Evolutionary conservation across 2,329 filamentous ascomycete species (phyloP).

Genomic region (Penicillium sp.): DNA sequence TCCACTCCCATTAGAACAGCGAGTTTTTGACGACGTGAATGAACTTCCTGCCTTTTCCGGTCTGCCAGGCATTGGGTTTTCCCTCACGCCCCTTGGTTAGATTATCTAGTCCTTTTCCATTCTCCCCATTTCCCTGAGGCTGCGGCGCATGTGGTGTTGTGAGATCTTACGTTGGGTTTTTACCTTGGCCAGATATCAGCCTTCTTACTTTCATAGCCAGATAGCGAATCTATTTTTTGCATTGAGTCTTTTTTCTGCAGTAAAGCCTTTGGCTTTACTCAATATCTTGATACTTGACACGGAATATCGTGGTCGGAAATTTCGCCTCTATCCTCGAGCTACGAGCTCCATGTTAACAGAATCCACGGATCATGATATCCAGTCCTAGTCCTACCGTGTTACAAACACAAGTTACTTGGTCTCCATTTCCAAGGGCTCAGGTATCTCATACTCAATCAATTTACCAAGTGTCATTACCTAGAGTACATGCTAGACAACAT

Average conservation of each 20-base stretch:
- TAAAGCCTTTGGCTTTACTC: neutral
- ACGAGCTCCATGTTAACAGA: too few relatives aligned
- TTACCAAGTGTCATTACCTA: too few relatives aligned
- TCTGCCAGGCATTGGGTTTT: neutral
- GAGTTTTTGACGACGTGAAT: slow-evolving; percentile 18
- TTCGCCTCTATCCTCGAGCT: too few relatives aligned
- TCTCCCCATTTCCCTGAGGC: neutral
- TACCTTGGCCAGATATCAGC: slow-evolving; percentile 10
- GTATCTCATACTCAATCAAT: too few relatives aligned
- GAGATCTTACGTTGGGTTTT: slow-evolving; percentile 7
- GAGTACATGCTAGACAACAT: too few relatives aligned
- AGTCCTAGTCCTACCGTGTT: too few relatives aligned
- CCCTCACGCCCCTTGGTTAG: neutral
- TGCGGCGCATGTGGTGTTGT: slow-evolving; percentile 18
- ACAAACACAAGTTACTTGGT: too few relatives aligned
- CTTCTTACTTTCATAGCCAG: slow-evolving; percentile 8
- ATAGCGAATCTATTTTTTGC: slow-evolving; percentile 5
- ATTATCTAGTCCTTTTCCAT: neutral
- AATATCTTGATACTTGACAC: too few relatives aligned
- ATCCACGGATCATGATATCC: too few relatives aligned
- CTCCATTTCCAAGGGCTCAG: too few relatives aligned
- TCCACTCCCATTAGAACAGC: neutral
- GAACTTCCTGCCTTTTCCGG: slow-evolving; percentile 2
- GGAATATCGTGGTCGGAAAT: too few relatives aligned
- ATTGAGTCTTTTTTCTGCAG: neutral